phyloP scores from a whole-genome alignment of 2,329 filamentous ascomycete genomes.

The Teratosphaeria nubilosa region DNA sequence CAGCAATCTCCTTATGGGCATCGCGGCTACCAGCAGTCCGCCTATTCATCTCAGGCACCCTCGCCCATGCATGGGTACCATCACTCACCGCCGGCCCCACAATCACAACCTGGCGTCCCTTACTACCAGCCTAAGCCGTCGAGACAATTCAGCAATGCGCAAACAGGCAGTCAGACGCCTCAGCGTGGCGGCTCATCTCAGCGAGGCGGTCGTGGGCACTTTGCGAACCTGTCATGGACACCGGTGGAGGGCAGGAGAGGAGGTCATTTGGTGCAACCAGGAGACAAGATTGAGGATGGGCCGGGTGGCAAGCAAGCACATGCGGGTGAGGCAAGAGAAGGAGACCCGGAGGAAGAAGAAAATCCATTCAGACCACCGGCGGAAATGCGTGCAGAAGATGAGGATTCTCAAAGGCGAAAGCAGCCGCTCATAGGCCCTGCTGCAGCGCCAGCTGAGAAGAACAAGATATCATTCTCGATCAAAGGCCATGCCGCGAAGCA shows the following conservation, averaged over 20 bases:
- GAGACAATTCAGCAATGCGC: slow-evolving; percentile 26
- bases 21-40: slow-evolving; percentile 43
- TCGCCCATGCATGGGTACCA: slow-evolving; percentile 45
- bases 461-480: slow-evolving; percentile 86
- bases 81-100: slow-evolving; percentile 43
- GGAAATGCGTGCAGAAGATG: slow-evolving; percentile 56
- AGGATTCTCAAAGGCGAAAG: slow-evolving; percentile 30
- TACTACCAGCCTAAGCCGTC: slow-evolving; percentile 29
- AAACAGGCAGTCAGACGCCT: slow-evolving; percentile 10
- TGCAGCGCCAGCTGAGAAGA: slow-evolving; percentile 28
- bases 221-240: slow-evolving; percentile 64
- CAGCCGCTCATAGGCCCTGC: slow-evolving; percentile 3
- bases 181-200: slow-evolving; percentile 36
- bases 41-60: slow-evolving; percentile 20
- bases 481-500: slow-evolving; percentile 57
- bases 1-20: slow-evolving; percentile 50
- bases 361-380: slow-evolving; percentile 55
- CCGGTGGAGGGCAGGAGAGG: slow-evolving; percentile 46
- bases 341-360: slow-evolving; percentile 44
- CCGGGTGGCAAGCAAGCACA: neutral
- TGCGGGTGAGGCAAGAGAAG: slow-evolving; percentile 9
- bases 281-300: slow-evolving; percentile 13
- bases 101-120: slow-evolving; percentile 14
- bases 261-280: slow-evolving; percentile 32
- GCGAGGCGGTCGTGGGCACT: slow-evolving; percentile 42